Evolutionary conservation across 2,329 filamentous ascomycete species (phyloP), one percentile per base, ranked within the genome.

Genomic region (Volutella citrinella): DNA sequence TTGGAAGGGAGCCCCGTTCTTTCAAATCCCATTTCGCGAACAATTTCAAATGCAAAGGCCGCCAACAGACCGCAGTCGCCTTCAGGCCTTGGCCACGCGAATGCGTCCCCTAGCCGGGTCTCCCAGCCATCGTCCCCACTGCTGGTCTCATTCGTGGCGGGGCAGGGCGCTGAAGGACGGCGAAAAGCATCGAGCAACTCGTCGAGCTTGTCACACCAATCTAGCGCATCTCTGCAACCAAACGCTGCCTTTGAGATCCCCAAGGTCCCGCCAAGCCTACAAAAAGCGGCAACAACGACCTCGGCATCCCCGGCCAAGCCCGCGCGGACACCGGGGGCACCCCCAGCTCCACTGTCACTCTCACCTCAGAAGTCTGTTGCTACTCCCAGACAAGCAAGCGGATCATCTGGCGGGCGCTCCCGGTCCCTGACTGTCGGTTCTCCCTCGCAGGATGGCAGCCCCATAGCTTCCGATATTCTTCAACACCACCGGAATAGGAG

Each of bases 141-240:
- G n/a, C 72, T 97, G n/a, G 86, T 97, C 8, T 95, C 93, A 6
- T 98, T 98, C 60, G 88, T 91, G 40, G 87, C 91, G 10, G 86
- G 86, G 6, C 85, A 87, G 49, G 80, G 83, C 35, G 76, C 80
- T 33, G 90, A 97, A 39, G 67, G 69, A 26, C 80, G 90, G 40
- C 80, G 93, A 29, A 98, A 98, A 67, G 88, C 87, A 6, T 97
- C 93, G 5, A 94, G 87, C 55, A 91, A 85, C 46, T 87, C 87
- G 2, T 94, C 89, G 5, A 85, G 79, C 38, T 69, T 93, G 27
- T 93, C 89, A 1, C 86, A 93, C 46, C 84, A 89, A 46, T 86
- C 86, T 2, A 31, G 52, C 4, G 42, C 69, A 17, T 79, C 81
- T 3, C 68, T 91, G 23, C 86, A 87, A 43, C 80, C 87, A 19